These are phyloP conservation scores for Fusarium sacchari DNA, from an alignment of 2,329 filamentous ascomycete genomes.

Conservation along the genomic window DNA sequence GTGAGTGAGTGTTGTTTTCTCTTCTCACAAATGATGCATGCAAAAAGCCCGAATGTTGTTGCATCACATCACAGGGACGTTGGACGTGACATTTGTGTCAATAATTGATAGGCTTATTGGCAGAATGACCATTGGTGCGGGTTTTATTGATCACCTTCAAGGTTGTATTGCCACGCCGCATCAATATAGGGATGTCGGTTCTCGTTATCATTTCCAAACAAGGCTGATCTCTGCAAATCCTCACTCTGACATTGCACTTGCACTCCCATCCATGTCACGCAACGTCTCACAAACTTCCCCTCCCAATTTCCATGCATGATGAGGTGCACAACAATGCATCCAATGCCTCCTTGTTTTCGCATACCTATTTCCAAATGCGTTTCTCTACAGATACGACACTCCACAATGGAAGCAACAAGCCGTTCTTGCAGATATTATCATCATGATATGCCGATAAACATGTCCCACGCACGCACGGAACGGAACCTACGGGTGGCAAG, in stretches of 20 bases:
- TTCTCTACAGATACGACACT: slow-evolving; percentile 12
- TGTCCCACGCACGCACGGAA: slow-evolving; percentile 11
- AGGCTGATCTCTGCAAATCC: neutral
- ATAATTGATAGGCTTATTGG: neutral
- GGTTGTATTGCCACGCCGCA: neutral
- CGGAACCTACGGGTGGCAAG: slow-evolving; percentile 16
- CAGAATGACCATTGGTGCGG: neutral
- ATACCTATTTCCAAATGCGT: neutral
- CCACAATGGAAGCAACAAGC: slow-evolving; percentile 19
- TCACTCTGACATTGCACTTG: neutral
- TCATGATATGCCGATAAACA: neutral
- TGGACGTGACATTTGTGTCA: neutral
- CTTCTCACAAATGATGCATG: slow-evolving; percentile 15
- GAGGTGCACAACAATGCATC: neutral
- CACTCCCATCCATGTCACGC: too few species aligned
- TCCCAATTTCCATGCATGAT: neutral
- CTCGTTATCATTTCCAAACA: neutral
- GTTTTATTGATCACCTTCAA: neutral
- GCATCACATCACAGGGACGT: slow-evolving; percentile 5
- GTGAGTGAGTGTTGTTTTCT: too few species aligned
- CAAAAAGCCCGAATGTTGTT: neutral
- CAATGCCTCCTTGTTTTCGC: neutral
- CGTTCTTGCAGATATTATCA: neutral
- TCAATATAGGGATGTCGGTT: neutral
- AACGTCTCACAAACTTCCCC: neutral